Evolutionary conservation across 768 basidiomycete species (phyloP).

Genomic region (Dendrothele bispora): DNA sequence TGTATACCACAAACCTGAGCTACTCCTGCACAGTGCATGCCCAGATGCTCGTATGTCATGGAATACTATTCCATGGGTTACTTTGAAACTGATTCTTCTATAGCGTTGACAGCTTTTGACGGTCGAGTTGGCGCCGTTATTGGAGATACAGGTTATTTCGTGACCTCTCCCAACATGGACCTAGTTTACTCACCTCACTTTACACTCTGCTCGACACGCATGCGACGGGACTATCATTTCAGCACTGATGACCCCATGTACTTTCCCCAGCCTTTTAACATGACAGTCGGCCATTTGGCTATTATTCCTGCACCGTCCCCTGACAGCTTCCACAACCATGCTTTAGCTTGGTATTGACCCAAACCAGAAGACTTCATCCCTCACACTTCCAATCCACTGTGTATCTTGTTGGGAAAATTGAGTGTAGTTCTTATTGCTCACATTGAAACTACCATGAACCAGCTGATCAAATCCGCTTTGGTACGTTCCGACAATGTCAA

Average conservation of each 20-base stretch:
- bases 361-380: background rate
- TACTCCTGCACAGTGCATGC: no score
- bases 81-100: no score
- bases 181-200: background rate
- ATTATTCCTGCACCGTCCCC: background rate
- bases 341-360: background rate
- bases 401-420: background rate
- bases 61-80: no score
- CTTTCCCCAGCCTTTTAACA: background rate
- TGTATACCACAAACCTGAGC: no score
- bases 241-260: background rate
- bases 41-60: no score
- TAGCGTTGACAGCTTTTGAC: no score
- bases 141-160: no score
- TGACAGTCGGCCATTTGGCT: background rate
- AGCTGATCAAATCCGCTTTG: background rate
- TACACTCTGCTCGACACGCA: background rate
- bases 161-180: background rate
- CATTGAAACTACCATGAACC: background rate
- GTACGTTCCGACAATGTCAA: background rate
- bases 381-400: background rate
- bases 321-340: background rate
- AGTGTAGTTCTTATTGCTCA: background rate
- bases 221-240: background rate
- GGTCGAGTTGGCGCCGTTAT: no score